Percentiles rank a stretch among this genome's conserved stretches.
These are phyloP conservation scores for Melastoma candidum DNA, from an alignment of 441 rosid genomes.

Conservation along the genomic window DNA sequence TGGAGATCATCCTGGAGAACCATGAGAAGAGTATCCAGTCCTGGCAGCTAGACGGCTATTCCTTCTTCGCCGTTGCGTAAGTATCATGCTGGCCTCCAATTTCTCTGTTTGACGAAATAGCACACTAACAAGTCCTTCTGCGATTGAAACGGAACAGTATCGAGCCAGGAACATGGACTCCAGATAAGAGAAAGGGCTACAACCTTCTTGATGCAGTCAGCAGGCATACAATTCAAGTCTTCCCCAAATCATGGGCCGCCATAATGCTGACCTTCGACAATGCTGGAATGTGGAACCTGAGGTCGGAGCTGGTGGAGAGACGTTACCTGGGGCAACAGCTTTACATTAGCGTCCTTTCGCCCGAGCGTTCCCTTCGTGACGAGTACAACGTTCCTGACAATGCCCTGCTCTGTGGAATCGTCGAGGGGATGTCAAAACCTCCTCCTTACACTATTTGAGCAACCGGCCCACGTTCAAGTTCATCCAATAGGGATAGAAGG, in stretches of 20 bases:
- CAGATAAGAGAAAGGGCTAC: constrained; percentile 17
- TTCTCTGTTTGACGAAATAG: no score
- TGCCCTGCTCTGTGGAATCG: constrained; percentile 5
- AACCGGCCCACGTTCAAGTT: neutral
- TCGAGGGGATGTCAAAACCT: constrained; percentile 7
- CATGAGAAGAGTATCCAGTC: constrained; percentile 17
- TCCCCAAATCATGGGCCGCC: constrained; percentile 19
- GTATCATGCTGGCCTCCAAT: neutral
- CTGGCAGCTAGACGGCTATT: constrained; percentile 13
- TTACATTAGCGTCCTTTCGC: constrained; percentile 14
- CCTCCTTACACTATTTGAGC: constrained; percentile 14
- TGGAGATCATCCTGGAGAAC: constrained; percentile 16
- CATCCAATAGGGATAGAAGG: neutral
- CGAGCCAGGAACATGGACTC: constrained; percentile 20
- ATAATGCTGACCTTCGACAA: constrained; percentile 20
- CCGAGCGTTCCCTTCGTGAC: constrained; percentile 16
- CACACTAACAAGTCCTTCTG: no score
- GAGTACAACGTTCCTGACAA: constrained; percentile 20
- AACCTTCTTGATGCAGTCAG: constrained; percentile 17
- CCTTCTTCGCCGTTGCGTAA: constrained; percentile 14
- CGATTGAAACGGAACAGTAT: neutral
- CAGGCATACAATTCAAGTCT: constrained; percentile 18
- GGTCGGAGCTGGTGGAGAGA: constrained; percentile 14
- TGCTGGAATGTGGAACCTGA: constrained; percentile 19
- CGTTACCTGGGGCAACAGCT: constrained; percentile 14